Evolutionary conservation across 176 grass and related monocot genomes (phyloP), one percentile per base, ranked within the genome.

Genomic region (Dactylis glomerata): DNA sequence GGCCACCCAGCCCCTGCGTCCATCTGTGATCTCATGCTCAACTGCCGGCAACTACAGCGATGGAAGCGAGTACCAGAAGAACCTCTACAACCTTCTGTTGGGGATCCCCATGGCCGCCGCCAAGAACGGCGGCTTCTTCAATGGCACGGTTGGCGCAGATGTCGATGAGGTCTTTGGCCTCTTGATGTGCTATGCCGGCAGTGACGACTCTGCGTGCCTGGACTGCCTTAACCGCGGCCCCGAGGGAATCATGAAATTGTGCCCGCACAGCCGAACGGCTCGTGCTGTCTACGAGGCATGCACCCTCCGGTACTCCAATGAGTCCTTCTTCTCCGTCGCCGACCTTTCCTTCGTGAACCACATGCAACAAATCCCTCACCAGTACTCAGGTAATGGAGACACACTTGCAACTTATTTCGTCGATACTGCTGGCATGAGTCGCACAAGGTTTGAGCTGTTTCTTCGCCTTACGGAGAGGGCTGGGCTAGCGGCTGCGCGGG

Each of bases 131-230:
- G 3, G 79, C 52, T 91, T 71, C 83, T 38, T 32, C 74, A 73
- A 44, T 8, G 69, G 28, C 32, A 86, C 4, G 8, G 1, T 36
- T 4, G 89, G 89, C 27, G 3, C 1, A 5, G 16, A 37, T 0
- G 27, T 38, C 0, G 75, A 86, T 6, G 41, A 73, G 55, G 75
- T 75, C 8, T 86, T 79, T 8, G 89, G 80, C 50, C 89, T 91
- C 12, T 19, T 66, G 52, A 81, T 78, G 41, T 93, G 91, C 84
- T 87, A 87, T 26, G 80, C 36, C 8, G 44, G 67, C 8, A 10
- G 13, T 17, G 63, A 2, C 6, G 1, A 3, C 2, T 4, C 12
- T 4, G 41, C 12, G 8, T 92, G 87, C 58, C 46, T 22, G 16
- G 20, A 52, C 50, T 91, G 92, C 86, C 83, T 91, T 50, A 24